Conservation (phyloP, 2,329 filamentous ascomycete species). For the Purpureocillium lavendulum region DNA sequence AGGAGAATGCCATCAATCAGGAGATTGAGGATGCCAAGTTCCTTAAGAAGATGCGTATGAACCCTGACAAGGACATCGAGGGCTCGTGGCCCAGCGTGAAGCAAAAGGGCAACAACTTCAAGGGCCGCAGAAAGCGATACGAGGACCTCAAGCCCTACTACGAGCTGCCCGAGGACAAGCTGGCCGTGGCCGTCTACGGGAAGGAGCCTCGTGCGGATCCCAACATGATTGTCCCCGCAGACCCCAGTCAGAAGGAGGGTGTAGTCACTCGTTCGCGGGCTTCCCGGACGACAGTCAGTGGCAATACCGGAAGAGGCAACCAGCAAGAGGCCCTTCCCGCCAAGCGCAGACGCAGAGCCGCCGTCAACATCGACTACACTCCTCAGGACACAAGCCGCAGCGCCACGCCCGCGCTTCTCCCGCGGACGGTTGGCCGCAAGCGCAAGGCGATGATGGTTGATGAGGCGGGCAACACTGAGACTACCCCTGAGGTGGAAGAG, state of each 20-base stretch:
- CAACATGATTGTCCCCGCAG: neutral
- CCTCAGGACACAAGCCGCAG: slow-evolving; percentile 38
- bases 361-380: neutral
- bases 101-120: neutral
- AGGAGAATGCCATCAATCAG: slow-evolving; percentile 47
- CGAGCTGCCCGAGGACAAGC: neutral
- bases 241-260: neutral
- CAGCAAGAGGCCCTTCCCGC: slow-evolving; percentile 34
- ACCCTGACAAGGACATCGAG: neutral
- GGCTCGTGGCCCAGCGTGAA: too few relatives aligned
- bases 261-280: neutral
- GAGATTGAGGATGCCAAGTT: slow-evolving; percentile 39
- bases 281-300: neutral
- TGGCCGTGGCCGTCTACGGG: neutral
- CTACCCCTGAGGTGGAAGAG: slow-evolving; percentile 21
- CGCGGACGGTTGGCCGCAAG: slow-evolving; percentile 17
- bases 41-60: slow-evolving; percentile 12
- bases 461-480: slow-evolving; percentile 21
- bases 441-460: slow-evolving; percentile 21
- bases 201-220: neutral
- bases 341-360: neutral
- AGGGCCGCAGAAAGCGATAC: neutral
- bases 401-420: slow-evolving; percentile 34
- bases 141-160: neutral
- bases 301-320: slow-evolving; percentile 30